These are phyloP conservation scores for Vigna hirtella DNA, from an alignment of 306 rosid genomes.

Conservation along the genomic window DNA sequence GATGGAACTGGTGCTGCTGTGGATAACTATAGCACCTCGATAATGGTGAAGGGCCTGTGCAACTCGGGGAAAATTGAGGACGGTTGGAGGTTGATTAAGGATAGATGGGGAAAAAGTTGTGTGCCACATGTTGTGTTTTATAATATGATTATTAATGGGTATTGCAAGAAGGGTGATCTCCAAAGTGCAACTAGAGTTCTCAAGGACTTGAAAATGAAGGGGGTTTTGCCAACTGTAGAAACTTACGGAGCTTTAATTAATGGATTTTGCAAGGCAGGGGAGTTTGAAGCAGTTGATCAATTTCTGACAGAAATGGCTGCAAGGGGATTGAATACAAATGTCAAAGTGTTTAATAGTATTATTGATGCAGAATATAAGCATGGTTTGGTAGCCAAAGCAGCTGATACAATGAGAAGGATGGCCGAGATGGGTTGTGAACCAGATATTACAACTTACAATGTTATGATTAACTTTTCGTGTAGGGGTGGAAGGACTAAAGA, in stretches of 20 bases:
- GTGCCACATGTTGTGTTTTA: slow-evolving; percentile 79
- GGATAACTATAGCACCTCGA: slow-evolving; percentile 78
- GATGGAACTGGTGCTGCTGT: slow-evolving; percentile 34
- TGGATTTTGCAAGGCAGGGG: slow-evolving; percentile 76
- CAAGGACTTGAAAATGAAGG: slow-evolving; percentile 71
- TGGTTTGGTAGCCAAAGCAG: slow-evolving; percentile 52
- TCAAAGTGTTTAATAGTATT: slow-evolving; percentile 64
- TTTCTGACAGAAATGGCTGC: slow-evolving; percentile 69
- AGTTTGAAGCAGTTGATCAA: slow-evolving; percentile 60
- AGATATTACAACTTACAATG: slow-evolving; percentile 74
- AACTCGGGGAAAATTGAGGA: slow-evolving; percentile 66
- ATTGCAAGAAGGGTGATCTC: slow-evolving; percentile 71
- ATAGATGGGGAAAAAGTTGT: slow-evolving; percentile 77
- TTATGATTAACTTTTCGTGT: slow-evolving; percentile 66
- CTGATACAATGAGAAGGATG: slow-evolving; percentile 58
- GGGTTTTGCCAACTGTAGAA: slow-evolving; percentile 63
- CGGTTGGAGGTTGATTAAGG: slow-evolving; percentile 65
- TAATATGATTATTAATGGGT: slow-evolving; percentile 73
- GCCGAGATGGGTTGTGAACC: slow-evolving; percentile 68
- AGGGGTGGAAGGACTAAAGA: slow-evolving; percentile 63
- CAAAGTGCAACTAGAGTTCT: slow-evolving; percentile 58
- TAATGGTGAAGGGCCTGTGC: slow-evolving; percentile 74
- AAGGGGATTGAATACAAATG: slow-evolving; percentile 65
- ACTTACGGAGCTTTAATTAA: slow-evolving; percentile 73
- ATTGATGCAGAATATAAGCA: slow-evolving; percentile 68